Evolutionary conservation across 805 yeast genomes (phyloP).

Genomic region (Ogataea minuta): DNA sequence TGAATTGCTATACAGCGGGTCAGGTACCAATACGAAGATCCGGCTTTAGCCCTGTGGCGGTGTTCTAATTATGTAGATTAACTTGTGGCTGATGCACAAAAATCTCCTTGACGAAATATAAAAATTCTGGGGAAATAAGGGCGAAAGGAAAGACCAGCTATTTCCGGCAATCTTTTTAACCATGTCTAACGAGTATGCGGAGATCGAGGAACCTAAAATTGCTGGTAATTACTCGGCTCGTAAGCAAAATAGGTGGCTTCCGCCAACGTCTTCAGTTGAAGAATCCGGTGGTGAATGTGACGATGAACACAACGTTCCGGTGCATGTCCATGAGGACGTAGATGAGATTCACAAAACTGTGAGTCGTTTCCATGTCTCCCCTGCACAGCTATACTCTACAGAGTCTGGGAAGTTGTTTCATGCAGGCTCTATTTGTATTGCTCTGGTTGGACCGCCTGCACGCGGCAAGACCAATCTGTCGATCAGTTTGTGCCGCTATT

Average conservation of each 20-base stretch:
- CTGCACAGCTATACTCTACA: conserved; percentile 91
- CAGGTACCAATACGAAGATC: conserved; percentile 42
- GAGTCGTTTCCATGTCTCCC: conserved; percentile 67
- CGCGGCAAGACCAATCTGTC: conserved; percentile 93
- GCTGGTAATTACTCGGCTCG: conserved; percentile 58
- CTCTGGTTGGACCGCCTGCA: conserved; percentile 90
- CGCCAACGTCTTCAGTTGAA: conserved; percentile 13
- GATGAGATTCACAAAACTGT: conserved; percentile 71
- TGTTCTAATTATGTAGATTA: background rate
- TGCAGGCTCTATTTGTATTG: conserved; percentile 90
- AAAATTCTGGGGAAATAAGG: conserved; percentile 10
- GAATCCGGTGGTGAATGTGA: conserved; percentile 14
- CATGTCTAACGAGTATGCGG: conserved; percentile 21
- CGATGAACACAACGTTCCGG: conserved; percentile 2
- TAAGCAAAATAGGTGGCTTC: conserved; percentile 50
- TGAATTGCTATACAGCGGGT: conserved; percentile 46
- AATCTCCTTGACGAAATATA: background rate
- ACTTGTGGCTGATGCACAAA: conserved; percentile 4
- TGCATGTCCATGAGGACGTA: conserved; percentile 21
- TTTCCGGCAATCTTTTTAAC: background rate
- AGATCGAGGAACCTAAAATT: conserved; percentile 41
- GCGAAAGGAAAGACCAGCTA: conserved; percentile 6
- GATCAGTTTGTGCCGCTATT: conserved; percentile 85
- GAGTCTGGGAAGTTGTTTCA: conserved; percentile 91
- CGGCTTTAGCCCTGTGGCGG: conserved; percentile 19